These are phyloP conservation scores for Fusarium palustre DNA, from an alignment of 2,329 filamentous ascomycete genomes.

Conservation along the genomic window DNA sequence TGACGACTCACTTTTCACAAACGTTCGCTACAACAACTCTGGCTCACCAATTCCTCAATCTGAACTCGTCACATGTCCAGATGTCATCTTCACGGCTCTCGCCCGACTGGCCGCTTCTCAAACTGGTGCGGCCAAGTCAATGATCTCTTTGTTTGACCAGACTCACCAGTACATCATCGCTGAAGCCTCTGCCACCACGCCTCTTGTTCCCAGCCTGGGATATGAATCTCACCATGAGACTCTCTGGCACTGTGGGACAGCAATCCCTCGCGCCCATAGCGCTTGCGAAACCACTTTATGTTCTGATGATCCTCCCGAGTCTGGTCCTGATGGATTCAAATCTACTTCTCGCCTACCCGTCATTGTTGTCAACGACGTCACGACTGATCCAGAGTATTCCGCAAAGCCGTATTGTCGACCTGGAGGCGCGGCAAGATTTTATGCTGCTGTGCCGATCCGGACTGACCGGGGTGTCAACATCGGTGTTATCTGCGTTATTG, in stretches of 20 bases:
- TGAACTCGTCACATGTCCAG: constrained; percentile 47
- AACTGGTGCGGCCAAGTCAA: constrained; percentile 54
- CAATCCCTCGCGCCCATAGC: constrained; percentile 48
- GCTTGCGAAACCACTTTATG: constrained; percentile 48
- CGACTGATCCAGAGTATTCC: constrained; percentile 47
- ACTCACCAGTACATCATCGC: constrained; percentile 63
- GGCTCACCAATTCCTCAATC: constrained; percentile 40
- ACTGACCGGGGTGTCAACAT: constrained; percentile 57
- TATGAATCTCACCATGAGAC: constrained; percentile 14
- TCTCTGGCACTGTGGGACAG: constrained; percentile 49
- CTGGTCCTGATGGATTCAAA: not conserved
- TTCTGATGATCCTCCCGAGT: constrained; percentile 4
- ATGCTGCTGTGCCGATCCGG: constrained; percentile 57
- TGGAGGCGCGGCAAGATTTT: constrained; percentile 51
- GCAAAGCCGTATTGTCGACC: constrained; percentile 41
- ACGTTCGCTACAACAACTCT: constrained; percentile 43
- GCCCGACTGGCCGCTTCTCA: constrained; percentile 61
- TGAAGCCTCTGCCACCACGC: constrained; percentile 60
- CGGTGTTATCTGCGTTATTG: constrained; percentile 54
- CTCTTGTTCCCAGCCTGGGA: constrained; percentile 46
- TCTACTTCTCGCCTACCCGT: constrained; percentile 46
- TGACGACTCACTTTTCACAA: constrained; percentile 22
- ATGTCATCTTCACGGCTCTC: constrained; percentile 59
- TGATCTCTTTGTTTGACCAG: constrained; percentile 64
- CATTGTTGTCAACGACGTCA: constrained; percentile 52